phyloP scores from a whole-genome alignment of 495 filamentous ascomycete species.

The Penicillium soppii region DNA sequence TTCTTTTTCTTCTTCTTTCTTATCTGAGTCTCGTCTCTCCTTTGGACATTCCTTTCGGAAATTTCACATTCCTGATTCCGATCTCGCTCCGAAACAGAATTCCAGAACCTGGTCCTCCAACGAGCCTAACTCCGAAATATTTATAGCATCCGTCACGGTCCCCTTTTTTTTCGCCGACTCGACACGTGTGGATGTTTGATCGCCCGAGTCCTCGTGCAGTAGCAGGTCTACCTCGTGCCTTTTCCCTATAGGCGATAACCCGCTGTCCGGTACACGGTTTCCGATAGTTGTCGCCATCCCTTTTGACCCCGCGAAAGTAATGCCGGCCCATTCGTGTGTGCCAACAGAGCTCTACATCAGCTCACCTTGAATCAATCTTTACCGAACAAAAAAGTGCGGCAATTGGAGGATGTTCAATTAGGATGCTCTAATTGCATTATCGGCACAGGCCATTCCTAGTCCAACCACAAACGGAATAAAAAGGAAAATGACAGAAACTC shows the following conservation, averaged over 20 bases:
- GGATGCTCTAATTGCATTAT: constrained; percentile 25
- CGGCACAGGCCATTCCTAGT: constrained; percentile 18
- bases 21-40: constrained; percentile 8
- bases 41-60: constrained; percentile 22
- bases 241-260: constrained; percentile 9
- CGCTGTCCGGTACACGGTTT: constrained; percentile 40
- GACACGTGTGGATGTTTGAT: constrained; percentile 21
- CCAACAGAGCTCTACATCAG: constrained; percentile 27
- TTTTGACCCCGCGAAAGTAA: constrained; percentile 27
- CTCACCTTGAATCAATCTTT: constrained; percentile 27
- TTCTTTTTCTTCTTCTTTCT: constrained; percentile 14
- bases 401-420: constrained; percentile 11
- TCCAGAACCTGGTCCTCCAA: constrained; percentile 5
- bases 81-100: constrained; percentile 23
- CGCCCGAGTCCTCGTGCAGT: constrained; percentile 34
- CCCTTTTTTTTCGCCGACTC: constrained; percentile 13
- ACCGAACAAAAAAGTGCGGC: background rate
- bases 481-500: constrained; percentile 37
- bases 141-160: constrained; percentile 22
- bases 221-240: constrained; percentile 31
- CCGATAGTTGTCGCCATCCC: constrained; percentile 7
- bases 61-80: constrained; percentile 8
- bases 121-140: constrained; percentile 17
- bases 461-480: constrained; percentile 12
- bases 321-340: constrained; percentile 36